Evolutionary conservation across 2,329 filamentous ascomycete genomes (phyloP).

Genomic region (Orbilia blumenaviensis): DNA sequence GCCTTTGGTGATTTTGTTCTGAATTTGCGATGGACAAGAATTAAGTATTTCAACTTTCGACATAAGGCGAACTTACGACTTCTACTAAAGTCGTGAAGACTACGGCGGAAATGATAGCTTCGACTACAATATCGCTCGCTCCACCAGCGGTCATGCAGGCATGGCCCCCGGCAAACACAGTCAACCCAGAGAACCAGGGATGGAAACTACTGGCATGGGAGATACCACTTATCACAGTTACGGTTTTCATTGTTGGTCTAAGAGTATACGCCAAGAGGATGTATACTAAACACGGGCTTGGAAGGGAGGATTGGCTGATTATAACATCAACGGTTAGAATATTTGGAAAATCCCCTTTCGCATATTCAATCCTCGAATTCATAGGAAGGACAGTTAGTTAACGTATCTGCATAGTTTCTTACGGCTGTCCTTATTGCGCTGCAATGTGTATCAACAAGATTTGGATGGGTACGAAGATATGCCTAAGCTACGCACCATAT

Average conservation of each 20-base stretch:
- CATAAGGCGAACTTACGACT: background rate
- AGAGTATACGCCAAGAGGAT: slow-evolving; percentile 43
- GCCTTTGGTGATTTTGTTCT: slow-evolving; percentile 12
- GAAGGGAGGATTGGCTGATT: slow-evolving; percentile 49
- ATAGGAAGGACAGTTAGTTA: background rate
- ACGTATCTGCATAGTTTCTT: slow-evolving; percentile 10
- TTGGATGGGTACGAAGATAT: slow-evolving; percentile 24
- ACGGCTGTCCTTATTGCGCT: slow-evolving; percentile 16
- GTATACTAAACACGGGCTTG: slow-evolving; percentile 43
- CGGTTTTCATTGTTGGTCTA: slow-evolving; percentile 36
- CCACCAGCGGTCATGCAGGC: slow-evolving; percentile 49
- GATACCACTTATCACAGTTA: slow-evolving; percentile 39
- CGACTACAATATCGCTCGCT: slow-evolving; percentile 24
- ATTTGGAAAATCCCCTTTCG: too few species aligned
- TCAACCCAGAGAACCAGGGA: slow-evolving; percentile 43
- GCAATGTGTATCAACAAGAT: slow-evolving; percentile 33
- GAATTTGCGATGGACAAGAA: slow-evolving; percentile 33
- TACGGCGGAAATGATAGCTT: background rate
- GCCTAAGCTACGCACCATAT: background rate
- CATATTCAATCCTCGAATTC: background rate
- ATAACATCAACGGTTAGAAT: slow-evolving; percentile 30
- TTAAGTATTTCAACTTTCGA: slow-evolving; percentile 18
- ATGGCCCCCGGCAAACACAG: slow-evolving; percentile 43
- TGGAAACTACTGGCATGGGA: slow-evolving; percentile 46
- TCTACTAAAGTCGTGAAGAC: background rate